Evolutionary conservation across 176 grass and related monocot genomes (phyloP).

Genomic region (Triticum timopheevii): DNA sequence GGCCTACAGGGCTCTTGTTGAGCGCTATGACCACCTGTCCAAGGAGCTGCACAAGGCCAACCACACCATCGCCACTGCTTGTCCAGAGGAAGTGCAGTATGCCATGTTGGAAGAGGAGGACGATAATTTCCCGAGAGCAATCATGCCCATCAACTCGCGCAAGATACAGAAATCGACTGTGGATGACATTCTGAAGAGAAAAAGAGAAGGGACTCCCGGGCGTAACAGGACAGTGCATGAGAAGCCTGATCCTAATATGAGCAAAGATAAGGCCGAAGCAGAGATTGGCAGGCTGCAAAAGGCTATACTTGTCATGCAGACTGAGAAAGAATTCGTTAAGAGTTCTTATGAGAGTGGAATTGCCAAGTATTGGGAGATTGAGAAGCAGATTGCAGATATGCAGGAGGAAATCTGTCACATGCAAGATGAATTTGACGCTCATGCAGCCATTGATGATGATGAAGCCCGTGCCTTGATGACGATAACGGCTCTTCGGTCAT

Average conservation of each 20-base stretch:
- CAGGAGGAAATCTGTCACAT: conserved; percentile 63
- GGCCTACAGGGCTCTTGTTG: conserved; percentile 79
- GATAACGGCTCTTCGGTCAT: conserved; percentile 64
- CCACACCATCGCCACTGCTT: conserved; percentile 71
- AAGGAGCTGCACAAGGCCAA: conserved; percentile 83
- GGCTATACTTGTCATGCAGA: conserved; percentile 77
- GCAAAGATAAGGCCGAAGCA: conserved; percentile 39
- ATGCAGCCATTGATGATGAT: conserved; percentile 57
- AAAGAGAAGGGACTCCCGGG: conserved; percentile 31
- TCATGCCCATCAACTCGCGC: conserved; percentile 51
- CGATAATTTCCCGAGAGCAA: conserved; percentile 43
- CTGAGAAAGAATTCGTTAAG: conserved; percentile 75
- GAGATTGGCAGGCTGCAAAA: conserved; percentile 76
- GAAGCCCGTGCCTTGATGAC: conserved; percentile 75
- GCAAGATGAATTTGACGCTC: conserved; percentile 56
- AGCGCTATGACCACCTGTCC: conserved; percentile 77
- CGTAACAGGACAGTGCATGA: not conserved
- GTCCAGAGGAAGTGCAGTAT: conserved; percentile 63
- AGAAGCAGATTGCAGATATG: conserved; percentile 64
- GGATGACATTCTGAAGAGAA: conserved; percentile 47
- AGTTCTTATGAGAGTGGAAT: conserved; percentile 72
- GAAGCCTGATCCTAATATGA: conserved; percentile 19
- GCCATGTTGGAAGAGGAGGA: conserved; percentile 63
- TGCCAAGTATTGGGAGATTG: conserved; percentile 65
- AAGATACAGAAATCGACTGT: conserved; percentile 47